Base-by-base conservation (phyloP, 169 alveolate species). In the Eimeria falciformis region DNA sequence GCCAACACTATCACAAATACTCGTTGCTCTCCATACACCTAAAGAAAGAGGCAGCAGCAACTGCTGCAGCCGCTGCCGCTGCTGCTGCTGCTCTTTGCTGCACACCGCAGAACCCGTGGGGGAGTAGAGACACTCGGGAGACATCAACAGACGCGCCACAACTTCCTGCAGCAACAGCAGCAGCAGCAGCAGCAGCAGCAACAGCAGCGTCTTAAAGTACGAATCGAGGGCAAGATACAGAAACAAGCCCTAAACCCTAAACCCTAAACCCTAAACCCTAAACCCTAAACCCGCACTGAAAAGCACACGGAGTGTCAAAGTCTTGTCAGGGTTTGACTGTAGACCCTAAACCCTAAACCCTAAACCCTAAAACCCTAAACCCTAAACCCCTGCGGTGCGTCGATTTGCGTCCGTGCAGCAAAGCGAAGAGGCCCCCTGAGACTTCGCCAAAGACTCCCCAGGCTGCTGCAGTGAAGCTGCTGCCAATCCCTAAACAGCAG, bases 91-190 rank as follows among this genome's bases (percentile, higher is more conserved):
- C 83, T 71, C 62, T 7, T 43, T 43, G 83, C 83, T 71, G 83
- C 83, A 71, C 56, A 71, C 62, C 9, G 83, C 83, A 17, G 58
- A 9, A 25, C 83, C 83, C 53, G 62, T 23, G 23, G 83, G 83
- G 83, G 37, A 37, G 83, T 71, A 71, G 62, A 71, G 83, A 71
- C 83, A 71, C 83, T 71, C 83, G 37, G 83, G 53, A 27, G 62
- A 71, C 83, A 71, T 71, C 83, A 71, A 27, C 83, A 71, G 56
- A 29, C 83, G 83, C 50, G 83, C 83, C 3, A 71, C 83, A 53
- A 71, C 83, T 45, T 71, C 83, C 83, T 71, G 83, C 83, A 43
- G 83, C 53, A 43, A 58, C 83, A 71, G 83, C 83, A 71, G 83
- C 83, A 43, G 23, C 58, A 71, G 56, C 56, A 71, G 23, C 58